Conservation (phyloP, 495 filamentous ascomycete species). For the Letharia lupina region DNA sequence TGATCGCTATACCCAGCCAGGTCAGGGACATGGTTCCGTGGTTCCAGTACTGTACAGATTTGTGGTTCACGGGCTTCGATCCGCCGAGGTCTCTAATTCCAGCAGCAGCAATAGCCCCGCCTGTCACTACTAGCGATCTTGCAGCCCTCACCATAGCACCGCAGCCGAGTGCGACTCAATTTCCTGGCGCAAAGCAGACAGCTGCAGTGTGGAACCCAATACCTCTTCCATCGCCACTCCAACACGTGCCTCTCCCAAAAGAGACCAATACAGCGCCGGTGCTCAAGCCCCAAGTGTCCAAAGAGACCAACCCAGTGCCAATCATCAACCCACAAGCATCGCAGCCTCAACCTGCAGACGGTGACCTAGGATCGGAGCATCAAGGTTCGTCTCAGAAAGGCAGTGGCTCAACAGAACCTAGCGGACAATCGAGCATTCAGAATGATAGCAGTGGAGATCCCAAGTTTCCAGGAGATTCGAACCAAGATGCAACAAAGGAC, state of each 20-base stretch:
- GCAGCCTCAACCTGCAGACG: not conserved
- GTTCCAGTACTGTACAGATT: constrained; percentile 1
- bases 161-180: constrained; percentile 1
- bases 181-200: not conserved
- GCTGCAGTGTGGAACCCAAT: not conserved
- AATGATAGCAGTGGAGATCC: not conserved
- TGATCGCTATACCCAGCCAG: constrained; percentile 7
- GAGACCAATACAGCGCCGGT: not conserved
- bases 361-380: not conserved
- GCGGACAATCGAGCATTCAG: not conserved
- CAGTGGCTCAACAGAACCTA: not conserved
- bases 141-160: not conserved
- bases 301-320: not conserved
- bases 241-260: not conserved
- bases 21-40: constrained; percentile 2
- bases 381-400: not conserved
- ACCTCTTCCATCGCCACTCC: not conserved
- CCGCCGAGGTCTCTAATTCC: constrained; percentile 11
- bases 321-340: not conserved
- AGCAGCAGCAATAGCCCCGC: not conserved
- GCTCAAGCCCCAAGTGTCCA: too few relatives aligned
- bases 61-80: constrained; percentile 9
- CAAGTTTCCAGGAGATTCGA: not conserved
- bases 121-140: not conserved
- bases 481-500: not conserved